Conservation (phyloP, 768 basidiomycete species). For the Strobilomyces confusus region DNA sequence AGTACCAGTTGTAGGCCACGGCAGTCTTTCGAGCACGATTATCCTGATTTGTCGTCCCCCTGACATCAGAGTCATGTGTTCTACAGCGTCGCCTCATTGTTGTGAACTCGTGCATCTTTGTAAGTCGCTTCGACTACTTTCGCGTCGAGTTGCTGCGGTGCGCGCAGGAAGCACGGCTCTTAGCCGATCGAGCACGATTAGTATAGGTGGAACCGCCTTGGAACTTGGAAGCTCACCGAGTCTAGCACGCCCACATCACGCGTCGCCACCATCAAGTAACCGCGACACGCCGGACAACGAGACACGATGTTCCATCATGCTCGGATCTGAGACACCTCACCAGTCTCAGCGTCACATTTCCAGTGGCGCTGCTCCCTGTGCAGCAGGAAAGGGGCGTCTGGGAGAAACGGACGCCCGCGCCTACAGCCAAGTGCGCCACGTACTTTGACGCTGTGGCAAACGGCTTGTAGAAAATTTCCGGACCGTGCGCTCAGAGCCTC, state of each 20-base stretch:
- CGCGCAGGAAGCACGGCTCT: background rate
- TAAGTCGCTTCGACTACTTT: background rate
- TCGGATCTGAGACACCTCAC: background rate
- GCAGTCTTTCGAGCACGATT: background rate
- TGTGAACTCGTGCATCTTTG: background rate
- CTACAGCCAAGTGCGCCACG: background rate
- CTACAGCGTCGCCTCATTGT: background rate
- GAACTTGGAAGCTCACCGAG: background rate
- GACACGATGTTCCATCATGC: background rate
- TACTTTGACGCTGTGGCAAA: background rate
- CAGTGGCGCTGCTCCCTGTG: background rate
- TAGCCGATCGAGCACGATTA: background rate
- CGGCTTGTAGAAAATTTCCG: background rate
- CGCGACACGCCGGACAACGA: background rate
- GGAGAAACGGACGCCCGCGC: background rate
- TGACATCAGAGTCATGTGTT: background rate
- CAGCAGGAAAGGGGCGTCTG: background rate
- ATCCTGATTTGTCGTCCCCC: background rate
- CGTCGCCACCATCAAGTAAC: background rate
- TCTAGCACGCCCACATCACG: background rate
- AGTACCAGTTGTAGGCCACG: background rate
- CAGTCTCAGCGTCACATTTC: background rate
- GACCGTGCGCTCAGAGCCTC: background rate
- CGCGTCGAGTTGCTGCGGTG: background rate
- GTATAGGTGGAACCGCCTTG: background rate